phyloP scores from a whole-genome alignment of 225 moss, liverwort and hornwort genomes.

The Asterella californica region DNA sequence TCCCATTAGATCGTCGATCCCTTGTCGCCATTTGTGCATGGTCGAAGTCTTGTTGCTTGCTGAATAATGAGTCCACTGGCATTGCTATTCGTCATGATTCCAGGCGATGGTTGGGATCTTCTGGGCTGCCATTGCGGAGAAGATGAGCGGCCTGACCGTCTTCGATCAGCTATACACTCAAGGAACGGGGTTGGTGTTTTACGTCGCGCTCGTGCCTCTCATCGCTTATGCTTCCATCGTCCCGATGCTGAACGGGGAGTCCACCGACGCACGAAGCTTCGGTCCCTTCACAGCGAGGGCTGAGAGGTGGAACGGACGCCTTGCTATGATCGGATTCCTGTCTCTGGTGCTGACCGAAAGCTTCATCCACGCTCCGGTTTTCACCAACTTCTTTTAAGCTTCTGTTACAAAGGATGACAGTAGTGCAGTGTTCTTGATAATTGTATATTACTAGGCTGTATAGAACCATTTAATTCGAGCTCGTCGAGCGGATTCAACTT shows the following conservation, averaged over 20 bases:
- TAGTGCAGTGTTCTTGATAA: too few species aligned
- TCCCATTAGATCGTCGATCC: not conserved
- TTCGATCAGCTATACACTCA: conserved; percentile 38
- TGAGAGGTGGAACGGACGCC: conserved; percentile 64
- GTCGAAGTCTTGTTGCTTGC: too few species aligned
- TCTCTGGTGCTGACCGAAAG: conserved; percentile 23
- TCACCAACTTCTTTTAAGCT: conserved; percentile 5
- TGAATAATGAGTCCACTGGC: not conserved
- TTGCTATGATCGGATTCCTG: conserved; percentile 53
- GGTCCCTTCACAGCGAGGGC: conserved; percentile 45
- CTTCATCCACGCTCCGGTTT: conserved; percentile 36
- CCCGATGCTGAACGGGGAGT: conserved; percentile 7
- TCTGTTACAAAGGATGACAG: too few species aligned
- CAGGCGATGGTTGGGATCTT: conserved; percentile 33
- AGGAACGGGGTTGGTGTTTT: conserved; percentile 24
- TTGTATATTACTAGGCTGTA: too few species aligned
- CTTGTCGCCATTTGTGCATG: too few species aligned
- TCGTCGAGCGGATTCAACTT: too few species aligned
- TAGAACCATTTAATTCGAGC: too few species aligned
- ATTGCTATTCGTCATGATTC: not conserved
- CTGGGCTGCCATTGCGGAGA: not conserved
- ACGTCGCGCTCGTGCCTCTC: not conserved
- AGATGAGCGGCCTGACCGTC: conserved; percentile 9
- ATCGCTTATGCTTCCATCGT: not conserved
- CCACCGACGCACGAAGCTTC: not conserved